Evolutionary conservation across 2,329 filamentous ascomycete species (phyloP).

Genomic region (Amauroascus verrucosus): DNA sequence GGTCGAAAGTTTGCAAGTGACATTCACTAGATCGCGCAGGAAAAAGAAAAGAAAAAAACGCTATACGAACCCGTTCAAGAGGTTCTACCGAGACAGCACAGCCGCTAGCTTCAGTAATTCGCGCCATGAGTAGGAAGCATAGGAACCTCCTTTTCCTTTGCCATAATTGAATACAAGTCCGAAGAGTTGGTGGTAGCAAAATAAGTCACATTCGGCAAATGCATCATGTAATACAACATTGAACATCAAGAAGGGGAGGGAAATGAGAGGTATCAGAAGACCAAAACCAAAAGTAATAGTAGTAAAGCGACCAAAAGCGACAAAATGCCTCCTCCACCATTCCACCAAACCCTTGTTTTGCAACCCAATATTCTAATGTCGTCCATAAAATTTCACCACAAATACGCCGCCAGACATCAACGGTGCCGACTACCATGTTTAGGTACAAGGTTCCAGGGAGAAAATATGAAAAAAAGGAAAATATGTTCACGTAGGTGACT

Average conservation of each 20-base stretch:
- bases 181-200: background rate
- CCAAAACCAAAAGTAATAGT: background rate
- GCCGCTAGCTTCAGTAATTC: too few relatives aligned
- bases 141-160: too few relatives aligned
- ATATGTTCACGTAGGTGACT: background rate
- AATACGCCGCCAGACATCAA: conserved; percentile 1
- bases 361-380: conserved; percentile 5
- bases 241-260: background rate
- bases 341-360: background rate
- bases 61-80: too few relatives aligned
- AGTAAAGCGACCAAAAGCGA: background rate
- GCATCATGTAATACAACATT: conserved; percentile 6
- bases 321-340: background rate
- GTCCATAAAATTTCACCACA: background rate
- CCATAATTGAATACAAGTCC: background rate
- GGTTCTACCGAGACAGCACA: too few relatives aligned
- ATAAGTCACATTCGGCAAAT: conserved; percentile 1
- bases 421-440: background rate
- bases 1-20: too few relatives aligned
- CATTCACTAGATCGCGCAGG: too few relatives aligned
- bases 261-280: background rate
- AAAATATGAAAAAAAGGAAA: background rate
- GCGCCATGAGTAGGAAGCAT: too few relatives aligned
- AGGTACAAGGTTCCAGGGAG: background rate
- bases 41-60: too few relatives aligned